phyloP scores from a whole-genome alignment of 2,329 filamentous ascomycete genomes.

The Bipolaris oryzae region DNA sequence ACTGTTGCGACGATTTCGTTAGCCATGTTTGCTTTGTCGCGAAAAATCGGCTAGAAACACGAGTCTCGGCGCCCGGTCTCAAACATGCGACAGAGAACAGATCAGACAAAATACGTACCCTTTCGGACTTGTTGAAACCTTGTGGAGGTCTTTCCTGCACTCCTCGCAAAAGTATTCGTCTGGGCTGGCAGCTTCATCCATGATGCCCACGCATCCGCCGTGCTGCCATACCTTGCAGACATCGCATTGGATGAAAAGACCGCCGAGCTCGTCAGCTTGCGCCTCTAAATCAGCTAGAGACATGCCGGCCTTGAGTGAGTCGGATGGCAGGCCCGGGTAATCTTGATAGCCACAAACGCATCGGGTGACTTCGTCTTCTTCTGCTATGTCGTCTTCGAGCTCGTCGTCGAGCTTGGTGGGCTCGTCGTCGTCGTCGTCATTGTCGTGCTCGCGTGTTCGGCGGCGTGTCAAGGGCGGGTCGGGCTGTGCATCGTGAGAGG shows the following conservation, averaged over 20 bases:
- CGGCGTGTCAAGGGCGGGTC: slow-evolving; percentile 75
- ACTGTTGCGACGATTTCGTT: slow-evolving; percentile 47
- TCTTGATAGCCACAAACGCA: slow-evolving; percentile 95
- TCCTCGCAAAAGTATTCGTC: slow-evolving; percentile 98
- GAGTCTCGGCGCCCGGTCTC: not conserved
- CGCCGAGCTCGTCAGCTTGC: slow-evolving; percentile 77
- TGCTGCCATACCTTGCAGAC: slow-evolving; percentile 99
- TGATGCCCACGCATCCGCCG: slow-evolving; percentile 95
- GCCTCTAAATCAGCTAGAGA: slow-evolving; percentile 62
- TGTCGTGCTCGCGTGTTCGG: slow-evolving; percentile 77
- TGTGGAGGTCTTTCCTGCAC: slow-evolving; percentile 90
- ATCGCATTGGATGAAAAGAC: slow-evolving; percentile 98
- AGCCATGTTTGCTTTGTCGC: slow-evolving; percentile 1
- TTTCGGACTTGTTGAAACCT: slow-evolving; percentile 77
- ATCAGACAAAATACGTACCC: slow-evolving; percentile 67
- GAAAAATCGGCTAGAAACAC: not conserved
- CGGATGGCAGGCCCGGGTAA: slow-evolving; percentile 77
- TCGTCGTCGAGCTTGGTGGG: slow-evolving; percentile 59
- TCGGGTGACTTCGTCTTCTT: slow-evolving; percentile 87
- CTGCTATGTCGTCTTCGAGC: slow-evolving; percentile 65
- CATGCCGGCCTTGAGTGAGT: slow-evolving; percentile 62
- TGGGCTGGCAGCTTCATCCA: slow-evolving; percentile 88
- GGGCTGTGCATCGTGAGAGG: slow-evolving; percentile 56
- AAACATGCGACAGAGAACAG: slow-evolving; percentile 16
- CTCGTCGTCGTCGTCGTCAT: slow-evolving; percentile 61